phyloP scores from a whole-genome alignment of 345 rosid species.

The Brassica nigra region DNA sequence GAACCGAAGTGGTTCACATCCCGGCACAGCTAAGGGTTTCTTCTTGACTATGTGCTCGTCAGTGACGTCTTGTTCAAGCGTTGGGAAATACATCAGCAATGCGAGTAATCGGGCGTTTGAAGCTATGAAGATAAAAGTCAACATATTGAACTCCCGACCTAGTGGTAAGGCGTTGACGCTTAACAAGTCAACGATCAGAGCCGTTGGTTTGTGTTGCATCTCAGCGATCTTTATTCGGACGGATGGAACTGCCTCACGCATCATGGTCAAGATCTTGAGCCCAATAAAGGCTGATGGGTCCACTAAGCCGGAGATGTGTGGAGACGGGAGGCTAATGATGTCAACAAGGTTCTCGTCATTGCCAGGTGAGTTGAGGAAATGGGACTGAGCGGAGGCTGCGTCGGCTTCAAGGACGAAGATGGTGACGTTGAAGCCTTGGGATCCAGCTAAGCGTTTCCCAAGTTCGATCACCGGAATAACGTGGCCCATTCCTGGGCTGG shows the following conservation, averaged over 20 bases:
- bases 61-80: slow-evolving; percentile 18
- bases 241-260: slow-evolving; percentile 46
- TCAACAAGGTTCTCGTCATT: slow-evolving; percentile 19
- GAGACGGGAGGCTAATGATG: slow-evolving; percentile 44
- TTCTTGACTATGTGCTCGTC: slow-evolving; percentile 36
- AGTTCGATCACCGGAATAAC: slow-evolving; percentile 38
- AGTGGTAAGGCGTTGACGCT: slow-evolving; percentile 51
- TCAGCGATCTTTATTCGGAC: slow-evolving; percentile 43
- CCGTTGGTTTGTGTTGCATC: slow-evolving; percentile 44
- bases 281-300: slow-evolving; percentile 31
- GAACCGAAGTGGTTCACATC: slow-evolving; percentile 35
- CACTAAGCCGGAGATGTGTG: slow-evolving; percentile 44
- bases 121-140: slow-evolving; percentile 46
- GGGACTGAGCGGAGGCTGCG: slow-evolving; percentile 42
- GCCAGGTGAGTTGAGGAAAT: slow-evolving; percentile 26
- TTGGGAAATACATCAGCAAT: slow-evolving; percentile 31
- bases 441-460: slow-evolving; percentile 35
- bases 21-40: slow-evolving; percentile 49
- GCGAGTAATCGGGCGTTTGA: slow-evolving; percentile 56
- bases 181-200: slow-evolving; percentile 52
- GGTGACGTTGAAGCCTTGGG: slow-evolving; percentile 33
- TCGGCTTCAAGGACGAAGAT: slow-evolving; percentile 37
- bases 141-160: slow-evolving; percentile 52
- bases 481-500: slow-evolving; percentile 44
- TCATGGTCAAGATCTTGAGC: slow-evolving; percentile 35